These are phyloP conservation scores for Hypoxylon cercidicola DNA, from an alignment of 495 filamentous ascomycete genomes.

Conservation along the genomic window DNA sequence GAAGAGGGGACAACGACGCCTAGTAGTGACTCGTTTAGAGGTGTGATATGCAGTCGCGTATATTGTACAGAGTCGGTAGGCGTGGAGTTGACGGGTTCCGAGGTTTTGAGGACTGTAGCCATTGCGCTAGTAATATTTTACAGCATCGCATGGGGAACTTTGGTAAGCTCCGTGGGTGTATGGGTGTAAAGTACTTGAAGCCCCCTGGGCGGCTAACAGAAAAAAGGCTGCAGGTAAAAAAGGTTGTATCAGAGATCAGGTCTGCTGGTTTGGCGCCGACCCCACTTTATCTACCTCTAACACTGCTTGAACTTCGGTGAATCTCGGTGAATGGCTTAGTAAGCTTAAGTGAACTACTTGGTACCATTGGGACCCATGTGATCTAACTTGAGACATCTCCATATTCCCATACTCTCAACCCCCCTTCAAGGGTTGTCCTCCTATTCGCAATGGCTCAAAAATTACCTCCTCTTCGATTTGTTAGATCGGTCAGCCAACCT, in stretches of 20 bases:
- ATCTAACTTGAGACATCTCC: too few relatives aligned
- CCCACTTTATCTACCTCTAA: slow-evolving; percentile 19
- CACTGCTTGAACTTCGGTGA: slow-evolving; percentile 6
- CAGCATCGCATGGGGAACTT: slow-evolving; percentile 1
- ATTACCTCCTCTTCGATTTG: slow-evolving; percentile 52
- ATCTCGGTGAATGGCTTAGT: background rate
- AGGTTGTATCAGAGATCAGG: background rate
- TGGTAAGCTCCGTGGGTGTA: slow-evolving; percentile 17
- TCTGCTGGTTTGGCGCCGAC: background rate
- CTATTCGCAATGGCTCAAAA: slow-evolving; percentile 41
- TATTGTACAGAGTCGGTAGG: slow-evolving; percentile 34
- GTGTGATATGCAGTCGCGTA: slow-evolving; percentile 85
- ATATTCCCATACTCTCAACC: too few relatives aligned
- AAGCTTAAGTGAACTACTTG: too few relatives aligned
- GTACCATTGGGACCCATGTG: too few relatives aligned
- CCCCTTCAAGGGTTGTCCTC: background rate
- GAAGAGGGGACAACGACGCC: slow-evolving; percentile 73
- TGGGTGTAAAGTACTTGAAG: slow-evolving; percentile 4
- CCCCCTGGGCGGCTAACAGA: slow-evolving; percentile 16
- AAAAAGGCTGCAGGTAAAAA: slow-evolving; percentile 9
- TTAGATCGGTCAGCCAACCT: slow-evolving; percentile 49
- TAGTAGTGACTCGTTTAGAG: slow-evolving; percentile 77
- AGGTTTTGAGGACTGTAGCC: slow-evolving; percentile 24
- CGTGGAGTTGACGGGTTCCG: slow-evolving; percentile 15
- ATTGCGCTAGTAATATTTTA: slow-evolving; percentile 25